Conservation (phyloP, 2,329 filamentous ascomycete species). For the Fusarium sp. region DNA sequence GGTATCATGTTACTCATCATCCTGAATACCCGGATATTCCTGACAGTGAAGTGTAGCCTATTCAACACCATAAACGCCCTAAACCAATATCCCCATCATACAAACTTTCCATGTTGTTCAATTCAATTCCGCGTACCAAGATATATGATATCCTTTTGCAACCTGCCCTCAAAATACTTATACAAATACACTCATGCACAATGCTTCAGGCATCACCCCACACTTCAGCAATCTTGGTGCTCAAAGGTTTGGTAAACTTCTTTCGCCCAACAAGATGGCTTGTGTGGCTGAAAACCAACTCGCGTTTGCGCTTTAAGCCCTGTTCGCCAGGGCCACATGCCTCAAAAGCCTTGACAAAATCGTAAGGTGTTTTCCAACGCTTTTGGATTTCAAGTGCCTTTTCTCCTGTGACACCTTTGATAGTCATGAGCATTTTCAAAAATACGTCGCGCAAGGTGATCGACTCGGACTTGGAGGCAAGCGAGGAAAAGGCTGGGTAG, state of each 20-base stretch:
- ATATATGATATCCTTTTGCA: neutral
- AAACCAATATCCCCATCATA: neutral
- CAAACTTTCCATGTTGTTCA: neutral
- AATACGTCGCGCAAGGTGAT: constrained; percentile 80
- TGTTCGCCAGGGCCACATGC: constrained; percentile 61
- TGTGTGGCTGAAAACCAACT: constrained; percentile 69
- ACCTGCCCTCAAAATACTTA: neutral
- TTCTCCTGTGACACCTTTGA: constrained; percentile 77
- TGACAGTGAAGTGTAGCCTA: neutral
- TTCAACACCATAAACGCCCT: constrained; percentile 2
- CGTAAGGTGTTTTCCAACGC: constrained; percentile 78
- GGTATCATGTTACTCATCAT: constrained; percentile 40
- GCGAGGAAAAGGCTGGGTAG: constrained; percentile 76
- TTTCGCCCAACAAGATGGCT: constrained; percentile 71
- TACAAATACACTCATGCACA: neutral
- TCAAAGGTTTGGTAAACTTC: constrained; percentile 73
- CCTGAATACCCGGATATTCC: neutral
- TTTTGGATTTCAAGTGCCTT: constrained; percentile 84
- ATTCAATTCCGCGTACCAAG: neutral
- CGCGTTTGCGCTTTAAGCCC: constrained; percentile 66
- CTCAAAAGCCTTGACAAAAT: constrained; percentile 77
- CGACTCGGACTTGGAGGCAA: constrained; percentile 80
- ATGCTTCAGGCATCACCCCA: constrained; percentile 67
- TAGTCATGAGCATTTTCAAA: constrained; percentile 89
- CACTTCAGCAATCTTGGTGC: constrained; percentile 76